phyloP scores from a whole-genome alignment of 2,329 filamentous ascomycete species.

The Fusarium pseudonygamai region DNA sequence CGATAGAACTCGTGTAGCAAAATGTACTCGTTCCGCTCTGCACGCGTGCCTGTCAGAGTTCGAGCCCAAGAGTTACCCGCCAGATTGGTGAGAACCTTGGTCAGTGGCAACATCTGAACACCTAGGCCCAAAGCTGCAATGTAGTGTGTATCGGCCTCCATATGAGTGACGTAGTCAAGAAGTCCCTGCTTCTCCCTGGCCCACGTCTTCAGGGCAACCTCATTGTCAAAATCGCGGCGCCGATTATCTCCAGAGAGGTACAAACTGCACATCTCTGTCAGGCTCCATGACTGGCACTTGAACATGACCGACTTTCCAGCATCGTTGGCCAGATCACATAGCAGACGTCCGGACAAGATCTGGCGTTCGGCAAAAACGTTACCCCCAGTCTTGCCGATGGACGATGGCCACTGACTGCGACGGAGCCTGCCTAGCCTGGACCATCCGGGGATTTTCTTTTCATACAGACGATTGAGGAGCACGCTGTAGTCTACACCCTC shows the following conservation, averaged over 20 bases:
- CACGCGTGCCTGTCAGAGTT: constrained; percentile 93
- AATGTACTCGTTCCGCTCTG: constrained; percentile 99
- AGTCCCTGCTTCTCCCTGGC: constrained; percentile 79
- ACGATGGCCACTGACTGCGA: constrained; percentile 85
- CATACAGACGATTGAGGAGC: constrained; percentile 83
- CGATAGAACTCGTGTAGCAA: constrained; percentile 94
- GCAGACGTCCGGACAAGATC: constrained; percentile 84
- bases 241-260: constrained; percentile 79
- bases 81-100: constrained; percentile 94
- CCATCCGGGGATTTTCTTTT: constrained; percentile 94
- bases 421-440: constrained; percentile 90
- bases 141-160: constrained; percentile 95
- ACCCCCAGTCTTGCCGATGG: constrained; percentile 84
- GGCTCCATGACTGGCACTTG: constrained; percentile 97
- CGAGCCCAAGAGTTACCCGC: constrained; percentile 98
- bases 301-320: constrained; percentile 97
- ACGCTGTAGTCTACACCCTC: constrained; percentile 97
- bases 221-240: constrained; percentile 88
- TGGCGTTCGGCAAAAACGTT: constrained; percentile 95
- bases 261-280: constrained; percentile 96
- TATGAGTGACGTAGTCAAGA: constrained; percentile 93
- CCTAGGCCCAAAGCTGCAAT: constrained; percentile 89
- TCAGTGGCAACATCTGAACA: constrained; percentile 91
- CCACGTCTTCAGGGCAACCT: constrained; percentile 87
- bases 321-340: constrained; percentile 96